Evolutionary conservation across 2,329 filamentous ascomycete genomes (phyloP), one percentile per base, ranked within the genome.

Genomic region (Graphilbum fragrans): DNA sequence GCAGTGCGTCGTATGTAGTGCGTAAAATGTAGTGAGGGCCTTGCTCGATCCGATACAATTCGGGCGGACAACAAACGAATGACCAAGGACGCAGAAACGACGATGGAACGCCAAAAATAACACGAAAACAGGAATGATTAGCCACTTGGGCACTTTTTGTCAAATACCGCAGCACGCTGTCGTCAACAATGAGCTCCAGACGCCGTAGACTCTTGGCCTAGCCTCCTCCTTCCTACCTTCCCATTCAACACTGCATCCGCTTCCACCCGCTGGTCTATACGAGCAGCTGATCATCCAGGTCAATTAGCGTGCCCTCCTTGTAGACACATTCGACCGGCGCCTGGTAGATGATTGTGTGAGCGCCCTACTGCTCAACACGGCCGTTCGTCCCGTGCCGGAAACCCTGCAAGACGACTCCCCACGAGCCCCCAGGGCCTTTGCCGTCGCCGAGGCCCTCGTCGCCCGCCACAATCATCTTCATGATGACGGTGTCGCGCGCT

Each of bases 401-500:
- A 0, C 69, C 70, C 41, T 73, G 69, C 3, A 74, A 48, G 8
- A 74, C 60, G 3, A 63, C 60, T 14, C 61, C 65, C 70, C 69
- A 74, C 11, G 64, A 59, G 0, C 65, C 64, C 36, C 61, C 62
- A 5, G 60, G 50, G 37, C 56, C 57, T 45, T 67, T 63, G 42
- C 70, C 44, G 19, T 45, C 62, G 4, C 60, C 53, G 14, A 65
- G 60, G 18, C 73, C 70, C 41, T 77, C 65, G 43, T 67, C 74
- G 12, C 83, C 81, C 11, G 70, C 79, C 1, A 80, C 77, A 46
- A 92, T 77, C 47, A 71, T 75, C 50, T 83, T 74, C 69, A 87
- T 81, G 50, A 86, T 67, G 2, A 87, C 65, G 1, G 82, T 84
- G 51, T 90, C 85, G 54, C 75, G 80, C 4, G 82, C 77, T 20